phyloP scores from a whole-genome alignment of 306 rosid genomes.

The Alnus glutinosa region DNA sequence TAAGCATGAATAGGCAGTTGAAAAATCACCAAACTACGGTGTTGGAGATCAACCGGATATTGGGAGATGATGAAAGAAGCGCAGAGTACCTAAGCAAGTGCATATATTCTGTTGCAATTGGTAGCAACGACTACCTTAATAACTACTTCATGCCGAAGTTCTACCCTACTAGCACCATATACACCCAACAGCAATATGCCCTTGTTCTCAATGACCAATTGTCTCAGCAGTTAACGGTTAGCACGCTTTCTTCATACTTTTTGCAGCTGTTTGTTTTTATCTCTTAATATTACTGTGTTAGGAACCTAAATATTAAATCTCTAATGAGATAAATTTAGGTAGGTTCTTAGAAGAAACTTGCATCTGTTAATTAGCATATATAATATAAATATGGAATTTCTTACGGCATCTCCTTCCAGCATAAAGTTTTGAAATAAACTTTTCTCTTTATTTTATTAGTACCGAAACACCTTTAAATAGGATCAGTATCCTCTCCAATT shows the following conservation, averaged over 20 bases:
- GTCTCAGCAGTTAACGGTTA: constrained; percentile 22
- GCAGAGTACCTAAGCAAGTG: constrained; percentile 21
- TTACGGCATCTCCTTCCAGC: no score
- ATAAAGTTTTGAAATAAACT: no score
- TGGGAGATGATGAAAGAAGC: not conserved
- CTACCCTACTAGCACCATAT: constrained; percentile 16
- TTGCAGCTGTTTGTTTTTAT: no score
- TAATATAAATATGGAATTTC: no score
- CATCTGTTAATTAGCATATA: no score
- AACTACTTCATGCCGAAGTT: constrained; percentile 20
- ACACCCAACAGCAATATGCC: constrained; percentile 20
- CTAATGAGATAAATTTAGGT: no score
- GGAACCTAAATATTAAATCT: no score
- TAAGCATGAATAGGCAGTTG: constrained; percentile 22
- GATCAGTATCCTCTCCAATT: no score
- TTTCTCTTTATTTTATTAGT: no score
- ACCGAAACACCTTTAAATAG: no score
- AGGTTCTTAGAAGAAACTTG: no score
- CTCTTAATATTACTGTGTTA: no score
- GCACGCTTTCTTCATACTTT: not conserved
- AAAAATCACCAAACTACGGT: constrained; percentile 23
- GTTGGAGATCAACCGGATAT: not conserved
- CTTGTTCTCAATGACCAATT: not conserved
- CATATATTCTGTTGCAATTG: constrained; percentile 22
- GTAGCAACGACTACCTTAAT: constrained; percentile 26